phyloP scores from a whole-genome alignment of 495 filamentous ascomycete species.

The Tuber borchii region DNA sequence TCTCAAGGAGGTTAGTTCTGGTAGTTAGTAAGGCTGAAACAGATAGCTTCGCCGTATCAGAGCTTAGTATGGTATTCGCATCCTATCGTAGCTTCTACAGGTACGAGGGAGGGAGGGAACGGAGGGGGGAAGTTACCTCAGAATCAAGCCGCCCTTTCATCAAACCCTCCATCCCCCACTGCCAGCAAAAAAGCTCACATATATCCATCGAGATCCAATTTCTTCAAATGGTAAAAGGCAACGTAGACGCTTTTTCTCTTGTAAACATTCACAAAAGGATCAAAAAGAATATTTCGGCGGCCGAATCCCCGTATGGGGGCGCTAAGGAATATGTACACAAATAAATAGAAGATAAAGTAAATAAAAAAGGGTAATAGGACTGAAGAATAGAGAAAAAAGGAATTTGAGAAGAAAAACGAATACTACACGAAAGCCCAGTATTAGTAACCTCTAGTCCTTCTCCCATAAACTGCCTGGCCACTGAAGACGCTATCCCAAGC shows the following conservation, averaged over 20 bases:
- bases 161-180: background rate
- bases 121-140: background rate
- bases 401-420: conserved; percentile 29
- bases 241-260: background rate
- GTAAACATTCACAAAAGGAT: conserved; percentile 8
- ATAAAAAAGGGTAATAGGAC: conserved; percentile 28
- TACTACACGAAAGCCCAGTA: conserved; percentile 33
- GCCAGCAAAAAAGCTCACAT: background rate
- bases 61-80: background rate
- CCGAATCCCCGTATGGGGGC: conserved; percentile 2
- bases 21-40: conserved; percentile 4
- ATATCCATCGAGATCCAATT: background rate
- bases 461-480: background rate
- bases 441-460: background rate
- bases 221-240: background rate
- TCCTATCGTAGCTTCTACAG: background rate
- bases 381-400: conserved; percentile 26
- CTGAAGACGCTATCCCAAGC: background rate
- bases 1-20: background rate
- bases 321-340: conserved; percentile 31
- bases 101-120: background rate
- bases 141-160: background rate
- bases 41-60: conserved; percentile 1
- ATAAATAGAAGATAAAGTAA: conserved; percentile 20
- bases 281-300: conserved; percentile 17